Conservation (phyloP, 768 basidiomycete genomes). For the Amanita thiersii region DNA sequence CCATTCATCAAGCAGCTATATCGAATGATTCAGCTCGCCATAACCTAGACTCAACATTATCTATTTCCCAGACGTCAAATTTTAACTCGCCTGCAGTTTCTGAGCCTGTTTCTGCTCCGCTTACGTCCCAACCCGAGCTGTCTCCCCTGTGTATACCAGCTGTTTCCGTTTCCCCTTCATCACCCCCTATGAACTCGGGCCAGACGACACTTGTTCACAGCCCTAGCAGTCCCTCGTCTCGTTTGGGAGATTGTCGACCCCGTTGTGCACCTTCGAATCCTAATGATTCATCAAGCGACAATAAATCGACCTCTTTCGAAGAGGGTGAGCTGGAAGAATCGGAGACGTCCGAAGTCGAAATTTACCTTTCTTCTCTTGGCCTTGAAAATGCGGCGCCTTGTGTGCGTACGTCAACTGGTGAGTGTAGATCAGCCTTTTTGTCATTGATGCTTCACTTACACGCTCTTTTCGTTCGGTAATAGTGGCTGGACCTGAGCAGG, state of each 20-base stretch:
- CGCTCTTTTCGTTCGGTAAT: not conserved
- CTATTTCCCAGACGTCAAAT: not conserved
- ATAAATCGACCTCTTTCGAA: not conserved
- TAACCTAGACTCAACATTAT: not conserved
- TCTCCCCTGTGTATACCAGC: conserved; percentile 6
- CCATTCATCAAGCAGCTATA: not conserved
- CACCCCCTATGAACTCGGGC: not conserved
- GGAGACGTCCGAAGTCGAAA: conserved; percentile 6
- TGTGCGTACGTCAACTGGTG: conserved; percentile 2
- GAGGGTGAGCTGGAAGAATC: conserved; percentile 8
- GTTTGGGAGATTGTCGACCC: not conserved
- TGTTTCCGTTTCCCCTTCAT: not conserved
- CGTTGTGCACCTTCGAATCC: not conserved
- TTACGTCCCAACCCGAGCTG: not conserved
- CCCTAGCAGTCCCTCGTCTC: not conserved
- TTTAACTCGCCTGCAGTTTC: not conserved
- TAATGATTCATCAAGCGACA: not conserved
- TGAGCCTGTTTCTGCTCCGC: not conserved
- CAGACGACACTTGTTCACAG: not conserved
- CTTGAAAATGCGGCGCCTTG: conserved; percentile 3
- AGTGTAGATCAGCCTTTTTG: not conserved
- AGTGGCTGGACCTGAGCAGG: not conserved
- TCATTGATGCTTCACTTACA: not conserved
- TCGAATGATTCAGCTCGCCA: not conserved
- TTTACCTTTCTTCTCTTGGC: conserved; percentile 7